Evolutionary conservation across 169 alveolate species (phyloP).

Genomic region (Toxoplasma gondii): DNA sequence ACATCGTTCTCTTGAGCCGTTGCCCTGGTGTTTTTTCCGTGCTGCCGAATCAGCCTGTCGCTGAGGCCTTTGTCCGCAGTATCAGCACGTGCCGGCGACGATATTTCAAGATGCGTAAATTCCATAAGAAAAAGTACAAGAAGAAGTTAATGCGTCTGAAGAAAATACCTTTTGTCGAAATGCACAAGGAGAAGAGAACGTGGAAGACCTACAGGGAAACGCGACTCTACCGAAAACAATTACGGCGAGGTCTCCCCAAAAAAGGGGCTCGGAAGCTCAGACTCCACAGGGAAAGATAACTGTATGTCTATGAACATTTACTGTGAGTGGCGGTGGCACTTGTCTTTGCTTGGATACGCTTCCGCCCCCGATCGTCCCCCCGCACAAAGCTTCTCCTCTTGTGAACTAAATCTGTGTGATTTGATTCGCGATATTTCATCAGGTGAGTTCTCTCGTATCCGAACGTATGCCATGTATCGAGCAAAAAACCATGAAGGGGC

Average conservation of each 20-base stretch:
- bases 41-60: not conserved
- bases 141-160: constrained; percentile 57
- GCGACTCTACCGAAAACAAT: constrained; percentile 11
- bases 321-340: not conserved
- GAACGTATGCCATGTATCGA: no score
- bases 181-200: constrained; percentile 44
- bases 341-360: not conserved
- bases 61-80: not conserved
- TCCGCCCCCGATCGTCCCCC: no score
- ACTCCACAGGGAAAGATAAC: constrained; percentile 29
- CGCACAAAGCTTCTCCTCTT: no score
- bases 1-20: not conserved
- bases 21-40: not conserved
- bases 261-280: constrained; percentile 56
- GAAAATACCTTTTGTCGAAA: constrained; percentile 61
- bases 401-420: no score
- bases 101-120: constrained; percentile 65
- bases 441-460: no score
- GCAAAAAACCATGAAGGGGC: no score
- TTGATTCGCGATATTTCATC: no score
- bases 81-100: constrained; percentile 64
- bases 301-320: not conserved
- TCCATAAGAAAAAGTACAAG: constrained; percentile 66
- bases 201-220: constrained; percentile 58
- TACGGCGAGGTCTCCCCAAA: constrained; percentile 46